Percentiles rank a stretch among this genome's conserved stretches.
These are phyloP conservation scores for Capillidium rhysosporum DNA, from an alignment of 371 early-diverging fungal genomes.

Conservation along the genomic window DNA sequence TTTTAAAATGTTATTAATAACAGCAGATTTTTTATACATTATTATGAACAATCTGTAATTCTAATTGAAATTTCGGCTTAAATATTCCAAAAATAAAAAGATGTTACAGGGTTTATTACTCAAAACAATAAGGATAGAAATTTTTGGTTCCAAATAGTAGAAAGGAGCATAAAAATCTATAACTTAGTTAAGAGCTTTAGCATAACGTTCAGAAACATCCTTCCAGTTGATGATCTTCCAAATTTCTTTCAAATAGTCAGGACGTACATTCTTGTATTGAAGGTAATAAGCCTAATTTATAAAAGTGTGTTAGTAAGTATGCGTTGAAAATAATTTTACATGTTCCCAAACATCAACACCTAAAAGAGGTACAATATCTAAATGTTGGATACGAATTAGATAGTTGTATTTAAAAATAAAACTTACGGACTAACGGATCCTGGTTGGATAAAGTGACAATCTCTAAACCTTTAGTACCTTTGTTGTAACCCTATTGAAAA, in stretches of 20 bases:
- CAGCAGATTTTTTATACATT: too few relatives aligned
- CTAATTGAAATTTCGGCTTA: too few relatives aligned
- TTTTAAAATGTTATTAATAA: too few relatives aligned
- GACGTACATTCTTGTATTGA: slow-evolving; percentile 92
- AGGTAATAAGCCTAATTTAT: slow-evolving; percentile 71
- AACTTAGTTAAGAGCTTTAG: slow-evolving; percentile 21
- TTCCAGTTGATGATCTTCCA: slow-evolving; percentile 98
- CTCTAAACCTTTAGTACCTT: slow-evolving; percentile 48
- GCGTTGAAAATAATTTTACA: slow-evolving; percentile 14
- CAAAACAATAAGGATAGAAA: too few relatives aligned
- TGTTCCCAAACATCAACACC: slow-evolving; percentile 98
- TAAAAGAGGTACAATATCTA: slow-evolving; percentile 60
- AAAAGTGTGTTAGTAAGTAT: background rate
- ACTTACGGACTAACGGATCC: slow-evolving; percentile 54
- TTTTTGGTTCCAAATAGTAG: too few relatives aligned
- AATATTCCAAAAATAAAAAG: too few relatives aligned
- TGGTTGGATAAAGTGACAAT: slow-evolving; percentile 89
- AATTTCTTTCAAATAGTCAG: slow-evolving; percentile 84
- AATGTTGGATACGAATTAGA: slow-evolving; percentile 8
- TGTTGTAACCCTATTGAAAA: slow-evolving; percentile 49
- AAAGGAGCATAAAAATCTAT: too few relatives aligned
- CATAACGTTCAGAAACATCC: slow-evolving; percentile 64
- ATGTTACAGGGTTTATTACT: too few relatives aligned
- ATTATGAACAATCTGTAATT: too few relatives aligned
- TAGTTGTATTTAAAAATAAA: background rate